phyloP scores from a whole-genome alignment of 306 rosid genomes.

The Begonia fuchsioides region DNA sequence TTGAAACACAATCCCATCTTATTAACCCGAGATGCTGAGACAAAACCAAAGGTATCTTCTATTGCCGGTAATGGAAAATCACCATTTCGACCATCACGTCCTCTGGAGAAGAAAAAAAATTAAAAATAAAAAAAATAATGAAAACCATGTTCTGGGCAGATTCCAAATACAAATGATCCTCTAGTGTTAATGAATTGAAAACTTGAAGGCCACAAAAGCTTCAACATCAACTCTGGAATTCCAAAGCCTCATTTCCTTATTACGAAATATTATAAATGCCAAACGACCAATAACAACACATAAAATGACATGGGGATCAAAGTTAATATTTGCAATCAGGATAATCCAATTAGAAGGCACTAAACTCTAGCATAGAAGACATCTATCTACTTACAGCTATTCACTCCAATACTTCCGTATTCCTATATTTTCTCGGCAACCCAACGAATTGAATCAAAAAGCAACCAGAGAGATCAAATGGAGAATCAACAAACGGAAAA shows the following conservation, averaged over 20 bases:
- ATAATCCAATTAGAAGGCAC: background rate
- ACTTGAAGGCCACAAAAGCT: background rate
- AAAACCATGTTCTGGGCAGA: no score
- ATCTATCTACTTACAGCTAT: background rate
- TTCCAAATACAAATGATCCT: background rate
- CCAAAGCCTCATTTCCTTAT: no score
- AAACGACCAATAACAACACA: background rate
- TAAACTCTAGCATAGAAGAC: no score
- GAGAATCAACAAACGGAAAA: background rate
- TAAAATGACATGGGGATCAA: background rate
- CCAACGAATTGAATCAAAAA: background rate
- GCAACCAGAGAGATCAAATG: background rate
- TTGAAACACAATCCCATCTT: conserved; percentile 14
- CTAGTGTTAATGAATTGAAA: background rate
- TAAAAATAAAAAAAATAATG: background rate
- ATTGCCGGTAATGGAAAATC: conserved; percentile 3
- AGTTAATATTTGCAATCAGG: background rate
- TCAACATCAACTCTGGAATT: background rate
- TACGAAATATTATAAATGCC: no score
- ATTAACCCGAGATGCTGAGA: conserved; percentile 4
- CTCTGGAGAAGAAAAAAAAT: conserved; percentile 6
- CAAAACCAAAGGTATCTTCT: conserved; percentile 10
- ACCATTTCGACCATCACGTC: conserved; percentile 1
- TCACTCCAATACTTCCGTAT: background rate
- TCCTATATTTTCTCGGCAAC: background rate